phyloP scores from a whole-genome alignment of 768 basidiomycete species.

The Panaeolus cyanescens region DNA sequence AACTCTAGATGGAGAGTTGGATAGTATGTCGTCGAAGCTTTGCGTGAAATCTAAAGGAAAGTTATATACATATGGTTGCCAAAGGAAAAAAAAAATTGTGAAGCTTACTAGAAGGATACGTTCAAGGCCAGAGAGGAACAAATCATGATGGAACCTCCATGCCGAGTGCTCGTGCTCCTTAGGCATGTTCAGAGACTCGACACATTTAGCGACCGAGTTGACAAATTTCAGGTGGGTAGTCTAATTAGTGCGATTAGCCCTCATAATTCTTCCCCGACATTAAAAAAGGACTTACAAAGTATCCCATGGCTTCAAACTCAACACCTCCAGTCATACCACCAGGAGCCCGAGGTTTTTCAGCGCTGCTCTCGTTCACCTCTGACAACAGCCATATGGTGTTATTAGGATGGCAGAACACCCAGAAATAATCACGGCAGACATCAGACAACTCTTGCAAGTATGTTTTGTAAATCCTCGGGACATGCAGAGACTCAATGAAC shows the following conservation, averaged over 20 bases:
- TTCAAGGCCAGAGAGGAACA: constrained; percentile 92
- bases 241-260: constrained; percentile 37
- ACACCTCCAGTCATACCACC: constrained; percentile 99
- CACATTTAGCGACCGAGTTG: constrained; percentile 73
- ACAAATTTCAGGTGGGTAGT: constrained; percentile 86
- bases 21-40: constrained; percentile 94
- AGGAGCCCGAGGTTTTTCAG: constrained; percentile 91
- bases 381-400: constrained; percentile 88
- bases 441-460: constrained; percentile 63
- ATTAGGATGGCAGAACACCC: constrained; percentile 96
- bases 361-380: constrained; percentile 81
- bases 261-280: neutral
- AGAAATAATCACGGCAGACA: constrained; percentile 91
- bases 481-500: constrained; percentile 62
- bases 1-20: constrained; percentile 93
- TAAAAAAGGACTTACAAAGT: constrained; percentile 67
- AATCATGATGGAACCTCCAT: constrained; percentile 78
- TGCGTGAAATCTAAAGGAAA: constrained; percentile 76
- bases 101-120: constrained; percentile 79
- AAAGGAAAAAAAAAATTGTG: neutral
- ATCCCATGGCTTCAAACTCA: constrained; percentile 95
- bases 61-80: neutral
- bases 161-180: constrained; percentile 77
- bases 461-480: constrained; percentile 37
- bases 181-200: constrained; percentile 64